Evolutionary conservation across 1,139 yeast species (phyloP), one percentile per base, ranked within the genome.

Genomic region (Protomyces pachydermus): DNA sequence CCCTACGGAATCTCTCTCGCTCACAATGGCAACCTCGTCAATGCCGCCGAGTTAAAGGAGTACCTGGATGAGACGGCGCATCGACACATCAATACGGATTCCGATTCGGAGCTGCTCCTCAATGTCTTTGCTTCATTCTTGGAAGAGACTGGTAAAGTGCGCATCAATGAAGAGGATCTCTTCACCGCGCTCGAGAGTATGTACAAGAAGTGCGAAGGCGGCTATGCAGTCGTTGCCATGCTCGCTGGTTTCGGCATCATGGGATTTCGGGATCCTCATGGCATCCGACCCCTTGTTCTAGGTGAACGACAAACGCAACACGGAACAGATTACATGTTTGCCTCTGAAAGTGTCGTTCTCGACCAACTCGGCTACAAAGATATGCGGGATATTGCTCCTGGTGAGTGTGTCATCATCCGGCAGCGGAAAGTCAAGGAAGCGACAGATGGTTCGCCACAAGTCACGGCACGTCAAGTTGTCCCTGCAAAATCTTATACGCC

Each of bases 231-330:
- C 78, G 84, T 88, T 54, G 95, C 95, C 65, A 85, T 93, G 89
- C 80, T 93, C 67, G 98, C 98, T 1, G 98, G 98, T 57, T 95
- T 87, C 77, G 98, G 97, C 62, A 75, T 93, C 67, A 84, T 93
- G 73, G 98, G 98, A 0, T 95, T 93, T 80, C 84, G 98, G 75
- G 98, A 93, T 76, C 97, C 98, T 38, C 87, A 93, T 73, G 98
- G 98, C 67, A 90, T 93, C 71, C 84, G 98, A 74, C 98, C 98
- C 1, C 79, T 93, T 65, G 81, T 91, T 53, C 82, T 84, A 70
- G 98, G 98, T 65, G 91, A 87, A 76, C 83, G 98, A 71, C 67
- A 67, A 38, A 71, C 77, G 58, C 76, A 77, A 2, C 85, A 87
- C 70, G 93, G 95, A n/a, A 71, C 84, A n/a, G 98, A 93, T 75